Evolutionary conservation across 352 stramenopile genomes (phyloP).

Genomic region (Phytophthora megakarya): DNA sequence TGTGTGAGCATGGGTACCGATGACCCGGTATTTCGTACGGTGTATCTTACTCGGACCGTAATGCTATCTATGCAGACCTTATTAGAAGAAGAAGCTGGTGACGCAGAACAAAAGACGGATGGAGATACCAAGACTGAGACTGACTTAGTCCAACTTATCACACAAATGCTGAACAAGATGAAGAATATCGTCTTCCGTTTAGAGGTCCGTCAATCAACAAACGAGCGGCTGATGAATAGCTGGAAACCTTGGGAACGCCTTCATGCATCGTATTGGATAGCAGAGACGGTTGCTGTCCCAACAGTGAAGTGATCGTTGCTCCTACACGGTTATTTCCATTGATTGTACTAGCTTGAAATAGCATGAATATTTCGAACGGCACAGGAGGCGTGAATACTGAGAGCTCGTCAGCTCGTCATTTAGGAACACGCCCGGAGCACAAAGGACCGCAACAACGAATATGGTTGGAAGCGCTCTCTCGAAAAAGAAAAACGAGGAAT

Average conservation of each 20-base stretch:
- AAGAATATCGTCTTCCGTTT: constrained; percentile 32
- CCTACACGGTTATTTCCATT: constrained; percentile 14
- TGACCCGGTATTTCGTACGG: constrained; percentile 23
- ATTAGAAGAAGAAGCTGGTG: constrained; percentile 18
- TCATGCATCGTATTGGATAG: constrained; percentile 53
- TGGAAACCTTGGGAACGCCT: constrained; percentile 63
- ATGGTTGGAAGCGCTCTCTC: constrained; percentile 24
- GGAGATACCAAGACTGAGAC: neutral
- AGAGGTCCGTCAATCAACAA: constrained; percentile 44
- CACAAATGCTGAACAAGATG: constrained; percentile 8
- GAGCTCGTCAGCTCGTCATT: constrained; percentile 20
- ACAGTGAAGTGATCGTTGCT: constrained; percentile 14
- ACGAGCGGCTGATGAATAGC: constrained; percentile 61
- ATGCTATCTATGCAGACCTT: constrained; percentile 31
- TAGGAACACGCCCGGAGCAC: constrained; percentile 3
- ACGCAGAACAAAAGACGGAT: neutral
- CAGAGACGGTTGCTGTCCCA: constrained; percentile 15
- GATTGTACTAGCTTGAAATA: constrained; percentile 25
- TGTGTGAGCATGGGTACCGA: constrained; percentile 36
- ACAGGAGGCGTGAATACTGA: too few relatives aligned
- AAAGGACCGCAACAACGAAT: constrained; percentile 1
- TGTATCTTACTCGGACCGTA: constrained; percentile 47
- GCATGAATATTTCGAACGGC: constrained; percentile 19
- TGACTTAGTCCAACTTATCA: constrained; percentile 18
- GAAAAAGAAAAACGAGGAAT: constrained; percentile 51